Percentiles rank a stretch among this genome's conserved stretches.
phyloP scores from a whole-genome alignment of 2,329 filamentous ascomycete species.

The Pseudocercospora crystallina region DNA sequence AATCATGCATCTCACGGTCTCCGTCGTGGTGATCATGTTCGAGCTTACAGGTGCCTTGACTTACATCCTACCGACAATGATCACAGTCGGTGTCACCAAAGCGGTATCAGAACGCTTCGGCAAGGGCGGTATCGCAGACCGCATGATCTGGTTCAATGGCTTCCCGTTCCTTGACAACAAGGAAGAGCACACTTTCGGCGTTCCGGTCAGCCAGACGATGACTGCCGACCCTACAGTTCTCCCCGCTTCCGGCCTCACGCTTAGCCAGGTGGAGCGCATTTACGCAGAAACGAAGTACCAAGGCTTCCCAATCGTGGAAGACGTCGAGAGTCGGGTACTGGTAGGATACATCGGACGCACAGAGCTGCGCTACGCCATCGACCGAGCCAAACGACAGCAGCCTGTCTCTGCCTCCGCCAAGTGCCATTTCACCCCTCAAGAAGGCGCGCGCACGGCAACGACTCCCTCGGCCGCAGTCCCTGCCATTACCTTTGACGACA shows the following conservation, averaged over 20 bases:
- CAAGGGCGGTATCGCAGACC: conserved; percentile 95
- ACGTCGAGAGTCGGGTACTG: conserved; percentile 67
- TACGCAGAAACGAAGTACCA: conserved; percentile 79
- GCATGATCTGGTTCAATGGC: conserved; percentile 98
- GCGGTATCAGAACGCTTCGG: conserved; percentile 86
- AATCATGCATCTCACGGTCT: conserved; percentile 97
- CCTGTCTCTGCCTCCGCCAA: conserved; percentile 65
- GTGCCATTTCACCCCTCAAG: conserved; percentile 66
- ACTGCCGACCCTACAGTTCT: conserved; percentile 72
- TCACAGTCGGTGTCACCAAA: conserved; percentile 96
- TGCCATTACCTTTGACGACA: conserved; percentile 58
- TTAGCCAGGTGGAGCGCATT: conserved; percentile 75
- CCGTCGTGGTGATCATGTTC: conserved; percentile 99
- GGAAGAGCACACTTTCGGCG: conserved; percentile 94
- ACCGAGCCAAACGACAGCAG: conserved; percentile 70
- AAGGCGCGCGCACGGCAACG: conserved; percentile 24
- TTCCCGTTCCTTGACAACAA: conserved; percentile 97
- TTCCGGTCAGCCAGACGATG: conserved; percentile 84
- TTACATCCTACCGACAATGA: conserved; percentile 98
- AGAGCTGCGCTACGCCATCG: conserved; percentile 86
- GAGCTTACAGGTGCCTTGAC: conserved; percentile 95
- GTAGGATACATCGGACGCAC: conserved; percentile 91
- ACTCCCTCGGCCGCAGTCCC: conserved; percentile 37
- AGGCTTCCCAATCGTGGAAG: conserved; percentile 88
- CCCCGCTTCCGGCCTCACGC: conserved; percentile 69